Evolutionary conservation across 75 land plant genomes (phyloP), one percentile per base, ranked within the genome.

Genomic region (Sequoia sempervirens): DNA sequence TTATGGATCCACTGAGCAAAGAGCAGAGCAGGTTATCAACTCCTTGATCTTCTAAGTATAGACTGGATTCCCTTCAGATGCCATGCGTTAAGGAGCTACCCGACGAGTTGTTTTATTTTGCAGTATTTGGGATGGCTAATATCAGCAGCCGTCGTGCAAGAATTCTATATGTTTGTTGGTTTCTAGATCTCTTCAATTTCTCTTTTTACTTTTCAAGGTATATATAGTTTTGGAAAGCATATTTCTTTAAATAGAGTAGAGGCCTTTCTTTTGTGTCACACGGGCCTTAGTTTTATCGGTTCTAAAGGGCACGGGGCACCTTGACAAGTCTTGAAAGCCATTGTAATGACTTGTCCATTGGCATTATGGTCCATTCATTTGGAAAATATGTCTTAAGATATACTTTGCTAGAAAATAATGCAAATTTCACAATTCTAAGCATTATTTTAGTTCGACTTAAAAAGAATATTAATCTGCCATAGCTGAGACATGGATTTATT

Each of bases 1-100:
- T 46, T 81, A 50, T 81, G 82, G 82, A 81, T 70, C 73, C 32
- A 32, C 73, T 32, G 34, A 28, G 15, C 36, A 70, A 70, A 70
- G 73, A 70, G 73, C 73, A 32, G 14, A 70, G 73, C 73, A 70
- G 32, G 36, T 11, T 70, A 32, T 70, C 73, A 5, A 61, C 66
- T 30, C 36, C 73, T 32, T 70, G 73, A 70, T 70, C 66, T 61
- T 61, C n/a, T 1, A 61, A 61, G 15, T 70, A 70, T 70, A 30
- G 14, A 70, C 15, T 70, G 73, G 36, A 30, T 32, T 70, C 73
- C 14, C 32, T 32, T 3, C 32, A 32, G 12, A 70, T 70, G 37
- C 15, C 73, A 32, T 70, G 14, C 0, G 34, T 30, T 11, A 2
- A 30, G n/a, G 36, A 70, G 73, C 36, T 70, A 32, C 32, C 13